Base-by-base conservation (phyloP, 2,329 filamentous ascomycete genomes). In the Aureobasidium vineae region DNA sequence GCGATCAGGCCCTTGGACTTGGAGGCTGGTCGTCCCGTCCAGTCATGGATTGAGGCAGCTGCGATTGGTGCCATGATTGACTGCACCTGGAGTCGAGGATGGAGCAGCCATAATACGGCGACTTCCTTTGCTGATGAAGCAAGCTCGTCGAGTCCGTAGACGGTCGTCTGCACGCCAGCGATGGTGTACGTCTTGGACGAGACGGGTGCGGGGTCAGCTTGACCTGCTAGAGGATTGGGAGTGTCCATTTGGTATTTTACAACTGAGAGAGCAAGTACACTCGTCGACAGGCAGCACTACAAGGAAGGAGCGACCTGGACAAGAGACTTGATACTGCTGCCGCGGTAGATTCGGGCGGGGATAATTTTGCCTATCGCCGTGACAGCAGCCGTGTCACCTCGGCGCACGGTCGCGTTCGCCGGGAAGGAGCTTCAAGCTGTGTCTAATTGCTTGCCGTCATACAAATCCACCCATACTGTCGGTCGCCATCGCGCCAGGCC, bases 101-200 rank as follows among this genome's bases (percentile, higher is more conserved):
- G 92, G 21, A 97, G 85, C 15, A 98, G 87, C 91, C 93, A 97
- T n/a, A 98, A 85, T 72, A 90, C 91, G 28, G 92, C 88, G 41
- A 96, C 80, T 38, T 81, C 79, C 5, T 76, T 77, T 3, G 83
- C 79, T 16, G 82, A 77, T 10, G 71, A 16, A 1, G 86, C 80
- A 0, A 97, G 83, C 74, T 97, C 91, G 36, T 87, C 79, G 1
- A 97, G 85, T 21, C 94, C 93, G 77, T 93, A 93, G 67, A 97
- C 83, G 68, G 91, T 90, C 59, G 90, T 86, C 11, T 90, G 82
- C 64, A 97, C 86, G 54, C 92, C 92, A 50, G 89, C 87, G 75
- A 98, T 90, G 68, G 87, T 85, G 70, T 90, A 82, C 23, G 86
- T 88, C 68, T 82, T 84, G 68, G 81, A 80, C 26, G 91, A 95